A percentile compares a stretch with the other conserved stretches of the same genome.
Conservation (phyloP, 177 flowering plant species). For the Vitis hybrid region DNA sequence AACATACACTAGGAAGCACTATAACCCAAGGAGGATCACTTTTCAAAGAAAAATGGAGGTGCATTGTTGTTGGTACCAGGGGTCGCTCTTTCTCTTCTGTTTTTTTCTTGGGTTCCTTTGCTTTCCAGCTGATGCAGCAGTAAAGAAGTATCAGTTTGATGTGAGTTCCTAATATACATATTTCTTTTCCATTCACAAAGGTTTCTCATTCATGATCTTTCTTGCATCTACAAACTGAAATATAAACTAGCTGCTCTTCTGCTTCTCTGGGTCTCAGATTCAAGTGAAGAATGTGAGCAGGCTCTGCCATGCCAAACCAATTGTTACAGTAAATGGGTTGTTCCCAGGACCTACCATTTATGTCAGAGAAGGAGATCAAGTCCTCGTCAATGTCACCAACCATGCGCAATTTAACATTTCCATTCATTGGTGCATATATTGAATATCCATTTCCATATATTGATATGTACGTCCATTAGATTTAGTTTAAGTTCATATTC, state of each 20-base stretch:
- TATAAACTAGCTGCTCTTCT: too few species aligned
- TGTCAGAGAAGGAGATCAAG: constrained; percentile 30
- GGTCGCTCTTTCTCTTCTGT: neutral
- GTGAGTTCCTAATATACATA: constrained; percentile 4
- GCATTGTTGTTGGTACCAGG: too few species aligned
- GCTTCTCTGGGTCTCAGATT: constrained; percentile 13
- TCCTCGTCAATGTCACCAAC: constrained; percentile 30
- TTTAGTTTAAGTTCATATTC: neutral
- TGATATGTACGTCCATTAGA: neutral
- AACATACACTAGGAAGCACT: too few species aligned
- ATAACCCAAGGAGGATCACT: too few species aligned
- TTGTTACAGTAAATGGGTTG: constrained; percentile 21
- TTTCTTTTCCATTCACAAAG: neutral
- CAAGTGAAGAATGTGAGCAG: constrained; percentile 34
- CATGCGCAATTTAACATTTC: constrained; percentile 35
- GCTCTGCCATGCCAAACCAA: constrained; percentile 34
- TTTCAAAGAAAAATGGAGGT: too few species aligned
- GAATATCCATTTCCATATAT: too few species aligned
- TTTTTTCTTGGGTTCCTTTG: neutral
- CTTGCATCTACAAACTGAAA: neutral
- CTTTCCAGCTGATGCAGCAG: constrained; percentile 10
- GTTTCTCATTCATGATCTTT: neutral
- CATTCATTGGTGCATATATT: constrained; percentile 32
- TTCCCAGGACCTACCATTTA: constrained; percentile 30
- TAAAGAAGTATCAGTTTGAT: constrained; percentile 21